phyloP scores from a whole-genome alignment of 495 filamentous ascomycete species.

The Neurospora discreta region DNA sequence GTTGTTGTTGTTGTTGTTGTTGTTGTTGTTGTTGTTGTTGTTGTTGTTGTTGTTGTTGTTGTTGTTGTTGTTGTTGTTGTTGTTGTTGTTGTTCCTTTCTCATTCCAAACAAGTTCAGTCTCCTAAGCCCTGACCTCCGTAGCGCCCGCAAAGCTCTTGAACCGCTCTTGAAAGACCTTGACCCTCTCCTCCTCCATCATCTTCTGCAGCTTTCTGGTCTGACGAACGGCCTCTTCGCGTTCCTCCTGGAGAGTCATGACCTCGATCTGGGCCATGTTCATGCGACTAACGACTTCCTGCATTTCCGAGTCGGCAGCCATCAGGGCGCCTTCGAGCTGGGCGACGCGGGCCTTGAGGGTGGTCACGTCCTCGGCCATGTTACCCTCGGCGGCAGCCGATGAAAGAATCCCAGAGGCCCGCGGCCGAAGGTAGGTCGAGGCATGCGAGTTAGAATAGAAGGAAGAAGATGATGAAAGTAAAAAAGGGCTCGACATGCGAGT shows the following conservation, averaged over 20 bases:
- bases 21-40: background rate
- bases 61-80: background rate
- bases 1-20: background rate
- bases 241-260: slow-evolving; percentile 86
- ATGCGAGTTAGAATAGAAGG: background rate
- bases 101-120: background rate
- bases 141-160: slow-evolving; percentile 20
- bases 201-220: slow-evolving; percentile 64
- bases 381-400: slow-evolving; percentile 20
- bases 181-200: slow-evolving; percentile 37
- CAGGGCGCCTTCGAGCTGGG: slow-evolving; percentile 72
- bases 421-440: slow-evolving; percentile 6
- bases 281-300: slow-evolving; percentile 82
- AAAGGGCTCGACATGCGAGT: slow-evolving; percentile 26
- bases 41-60: background rate
- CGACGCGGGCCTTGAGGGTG: slow-evolving; percentile 48
- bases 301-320: slow-evolving; percentile 81
- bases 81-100: background rate
- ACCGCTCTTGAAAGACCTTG: slow-evolving; percentile 34
- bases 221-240: slow-evolving; percentile 76
- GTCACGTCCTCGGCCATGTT: slow-evolving; percentile 61
- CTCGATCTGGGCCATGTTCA: slow-evolving; percentile 92
- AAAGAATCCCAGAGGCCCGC: slow-evolving; percentile 28
- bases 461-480: background rate
- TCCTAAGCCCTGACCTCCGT: slow-evolving; percentile 9